Evolutionary conservation across 495 filamentous ascomycete species (phyloP).

Genomic region (Talaromyces wortmannii): DNA sequence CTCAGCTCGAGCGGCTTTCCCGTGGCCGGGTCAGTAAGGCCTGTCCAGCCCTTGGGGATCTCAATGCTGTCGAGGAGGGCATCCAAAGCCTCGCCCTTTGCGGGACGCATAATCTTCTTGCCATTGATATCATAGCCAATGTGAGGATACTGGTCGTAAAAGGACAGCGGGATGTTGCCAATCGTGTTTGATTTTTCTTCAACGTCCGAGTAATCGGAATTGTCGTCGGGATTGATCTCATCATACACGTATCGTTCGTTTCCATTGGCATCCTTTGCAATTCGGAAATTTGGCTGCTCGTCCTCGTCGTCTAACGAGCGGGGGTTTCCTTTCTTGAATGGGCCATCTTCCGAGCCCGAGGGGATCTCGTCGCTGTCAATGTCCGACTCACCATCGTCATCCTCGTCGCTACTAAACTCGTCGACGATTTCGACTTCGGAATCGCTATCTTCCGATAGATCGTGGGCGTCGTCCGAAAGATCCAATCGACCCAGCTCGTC

Average conservation of each 20-base stretch:
- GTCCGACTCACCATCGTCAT: constrained; percentile 33
- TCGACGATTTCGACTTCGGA: constrained; percentile 39
- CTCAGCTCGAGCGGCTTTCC: constrained; percentile 86
- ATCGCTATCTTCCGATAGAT: constrained; percentile 37
- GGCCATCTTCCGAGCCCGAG: constrained; percentile 28
- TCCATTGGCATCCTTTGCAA: constrained; percentile 63
- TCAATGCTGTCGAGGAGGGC: constrained; percentile 93
- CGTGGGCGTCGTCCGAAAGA: constrained; percentile 53
- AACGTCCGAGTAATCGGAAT: constrained; percentile 87
- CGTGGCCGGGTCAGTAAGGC: constrained; percentile 85
- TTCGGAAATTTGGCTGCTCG: constrained; percentile 33
- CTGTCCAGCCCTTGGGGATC: constrained; percentile 97
- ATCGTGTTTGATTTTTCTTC: constrained; percentile 81
- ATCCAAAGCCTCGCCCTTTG: constrained; percentile 89
- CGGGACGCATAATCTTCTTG: constrained; percentile 93
- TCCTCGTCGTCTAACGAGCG: constrained; percentile 11
- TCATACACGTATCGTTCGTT: constrained; percentile 71
- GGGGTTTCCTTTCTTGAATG: background rate
- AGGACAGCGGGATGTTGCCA: constrained; percentile 85
- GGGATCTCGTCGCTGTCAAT: constrained; percentile 47
- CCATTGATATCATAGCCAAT: constrained; percentile 99
- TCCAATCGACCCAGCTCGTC: constrained; percentile 59
- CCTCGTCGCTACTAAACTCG: constrained; percentile 36
- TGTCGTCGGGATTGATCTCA: constrained; percentile 92
- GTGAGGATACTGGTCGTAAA: constrained; percentile 96